Percentiles rank a stretch among this genome's conserved stretches.
phyloP scores from a whole-genome alignment of 441 rosid genomes.

The Gossypium schwendimanii region DNA sequence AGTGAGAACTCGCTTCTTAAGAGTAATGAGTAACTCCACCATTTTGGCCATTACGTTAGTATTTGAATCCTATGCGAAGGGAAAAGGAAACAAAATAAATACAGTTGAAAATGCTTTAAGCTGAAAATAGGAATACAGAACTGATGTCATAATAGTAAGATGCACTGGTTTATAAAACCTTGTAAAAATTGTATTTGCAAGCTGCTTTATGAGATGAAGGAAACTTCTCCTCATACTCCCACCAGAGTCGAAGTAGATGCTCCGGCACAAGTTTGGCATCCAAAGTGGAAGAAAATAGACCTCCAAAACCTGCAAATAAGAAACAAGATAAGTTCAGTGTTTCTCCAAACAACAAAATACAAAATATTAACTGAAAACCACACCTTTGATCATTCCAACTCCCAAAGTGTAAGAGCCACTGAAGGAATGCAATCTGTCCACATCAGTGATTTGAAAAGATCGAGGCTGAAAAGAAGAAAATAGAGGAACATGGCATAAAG shows the following conservation, averaged over 20 bases:
- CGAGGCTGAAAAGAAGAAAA: slow-evolving; percentile 52
- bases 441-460: slow-evolving; percentile 39
- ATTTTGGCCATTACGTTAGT: slow-evolving; percentile 62
- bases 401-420: slow-evolving; percentile 67
- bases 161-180: slow-evolving; percentile 43
- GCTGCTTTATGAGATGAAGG: slow-evolving; percentile 35
- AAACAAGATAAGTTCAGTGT: slow-evolving; percentile 11
- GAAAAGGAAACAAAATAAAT: slow-evolving; percentile 11
- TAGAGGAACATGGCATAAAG: background rate
- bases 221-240: slow-evolving; percentile 48
- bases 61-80: slow-evolving; percentile 59
- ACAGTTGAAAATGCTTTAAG: slow-evolving; percentile 2
- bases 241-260: slow-evolving; percentile 70
- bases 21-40: slow-evolving; percentile 55
- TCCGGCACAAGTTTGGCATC: slow-evolving; percentile 82
- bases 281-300: slow-evolving; percentile 48
- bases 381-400: slow-evolving; percentile 69
- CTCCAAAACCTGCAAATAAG: slow-evolving; percentile 54
- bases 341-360: background rate
- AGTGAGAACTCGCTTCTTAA: slow-evolving; percentile 35
- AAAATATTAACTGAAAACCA: background rate
- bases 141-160: background rate
- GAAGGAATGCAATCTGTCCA: slow-evolving; percentile 57
- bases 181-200: slow-evolving; percentile 70
- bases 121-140: background rate